A percentile compares a stretch with the other conserved stretches of the same genome.
phyloP scores from a whole-genome alignment of 2,329 filamentous ascomycete species.

The Teratosphaeria viscida region DNA sequence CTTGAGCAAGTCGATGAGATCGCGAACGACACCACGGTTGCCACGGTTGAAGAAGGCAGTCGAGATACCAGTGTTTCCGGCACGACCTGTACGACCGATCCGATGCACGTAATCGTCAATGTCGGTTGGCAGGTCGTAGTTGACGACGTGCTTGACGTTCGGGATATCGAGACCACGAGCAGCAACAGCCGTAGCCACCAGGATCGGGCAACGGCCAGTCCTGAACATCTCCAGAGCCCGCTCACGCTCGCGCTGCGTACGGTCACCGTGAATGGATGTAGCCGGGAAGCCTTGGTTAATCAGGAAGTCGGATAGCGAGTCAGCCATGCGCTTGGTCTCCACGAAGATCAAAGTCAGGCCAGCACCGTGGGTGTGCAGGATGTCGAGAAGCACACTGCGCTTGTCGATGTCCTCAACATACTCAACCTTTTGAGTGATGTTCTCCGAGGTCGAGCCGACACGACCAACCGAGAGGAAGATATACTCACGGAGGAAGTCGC shows the following conservation, averaged over 20 bases:
- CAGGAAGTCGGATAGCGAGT: conserved; percentile 92
- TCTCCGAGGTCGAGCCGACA: conserved; percentile 98
- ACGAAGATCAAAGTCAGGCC: conserved; percentile 96
- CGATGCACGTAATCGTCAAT: conserved; percentile 98
- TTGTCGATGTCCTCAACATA: conserved; percentile 97
- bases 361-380: conserved; percentile 83
- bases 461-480: conserved; percentile 97
- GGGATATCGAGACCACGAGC: conserved; percentile 72
- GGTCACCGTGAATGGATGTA: conserved; percentile 96
- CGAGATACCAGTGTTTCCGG: conserved; percentile 94
- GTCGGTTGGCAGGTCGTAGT: conserved; percentile 98
- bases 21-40: conserved; percentile 94
- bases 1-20: conserved; percentile 94
- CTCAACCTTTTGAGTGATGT: conserved; percentile 98
- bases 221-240: conserved; percentile 96
- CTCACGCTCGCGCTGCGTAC: conserved; percentile 97
- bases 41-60: conserved; percentile 99
- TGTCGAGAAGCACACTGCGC: conserved; percentile 93
- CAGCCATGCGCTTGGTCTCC: conserved; percentile 99
- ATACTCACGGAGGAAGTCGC: conserved; percentile 98
- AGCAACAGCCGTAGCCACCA: conserved; percentile 94
- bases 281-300: conserved; percentile 98
- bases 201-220: conserved; percentile 85
- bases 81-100: conserved; percentile 99
- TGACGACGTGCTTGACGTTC: conserved; percentile 94